phyloP scores from a whole-genome alignment of 148 eudicot species.

The Fagopyrum tataricum region DNA sequence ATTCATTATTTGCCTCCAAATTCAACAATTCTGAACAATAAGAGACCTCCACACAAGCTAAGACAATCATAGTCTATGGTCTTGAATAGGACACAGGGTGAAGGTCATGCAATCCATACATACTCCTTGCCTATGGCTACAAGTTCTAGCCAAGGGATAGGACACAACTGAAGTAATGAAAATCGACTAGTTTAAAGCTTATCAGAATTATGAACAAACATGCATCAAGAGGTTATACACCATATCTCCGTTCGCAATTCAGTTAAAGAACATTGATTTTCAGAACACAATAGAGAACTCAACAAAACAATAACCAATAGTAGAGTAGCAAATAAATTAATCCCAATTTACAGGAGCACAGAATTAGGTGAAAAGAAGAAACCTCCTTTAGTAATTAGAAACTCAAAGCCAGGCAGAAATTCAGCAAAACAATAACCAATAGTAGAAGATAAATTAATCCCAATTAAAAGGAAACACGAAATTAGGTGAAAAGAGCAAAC shows the following conservation, averaged over 20 bases:
- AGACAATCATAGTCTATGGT: background rate
- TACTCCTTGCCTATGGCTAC: background rate
- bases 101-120: too few relatives aligned
- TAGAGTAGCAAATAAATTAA: too few relatives aligned
- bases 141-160: too few relatives aligned
- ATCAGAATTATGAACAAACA: too few relatives aligned
- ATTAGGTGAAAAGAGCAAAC: constrained; percentile 22
- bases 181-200: background rate
- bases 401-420: too few relatives aligned
- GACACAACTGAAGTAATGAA: too few relatives aligned
- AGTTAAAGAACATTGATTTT: background rate
- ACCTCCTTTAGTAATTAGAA: too few relatives aligned
- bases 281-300: too few relatives aligned
- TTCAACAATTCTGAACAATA: background rate
- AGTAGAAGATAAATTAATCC: background rate
- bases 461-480: background rate
- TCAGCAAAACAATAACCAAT: background rate
- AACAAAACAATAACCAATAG: too few relatives aligned
- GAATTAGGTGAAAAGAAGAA: too few relatives aligned
- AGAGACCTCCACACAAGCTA: background rate
- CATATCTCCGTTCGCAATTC: background rate
- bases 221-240: background rate
- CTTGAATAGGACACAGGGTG: background rate
- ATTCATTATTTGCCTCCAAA: too few relatives aligned
- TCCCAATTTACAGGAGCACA: too few relatives aligned